Evolutionary conservation across 805 yeast genomes (phyloP).

Genomic region (Candida verbasci): DNA sequence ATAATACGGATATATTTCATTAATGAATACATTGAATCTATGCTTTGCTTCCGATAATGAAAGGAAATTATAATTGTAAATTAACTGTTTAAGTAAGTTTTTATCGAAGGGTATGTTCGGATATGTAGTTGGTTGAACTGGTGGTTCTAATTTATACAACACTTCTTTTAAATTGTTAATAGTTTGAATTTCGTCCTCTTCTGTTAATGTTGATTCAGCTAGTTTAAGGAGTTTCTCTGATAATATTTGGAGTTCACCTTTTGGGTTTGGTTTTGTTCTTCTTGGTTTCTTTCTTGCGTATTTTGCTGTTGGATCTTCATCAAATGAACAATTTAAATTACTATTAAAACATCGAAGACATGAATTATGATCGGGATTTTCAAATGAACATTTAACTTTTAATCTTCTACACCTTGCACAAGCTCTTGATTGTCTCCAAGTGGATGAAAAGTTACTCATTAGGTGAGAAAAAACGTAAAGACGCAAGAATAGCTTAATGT

Average conservation of each 20-base stretch:
- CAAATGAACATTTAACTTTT: slow-evolving; percentile 50
- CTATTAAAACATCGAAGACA: slow-evolving; percentile 45
- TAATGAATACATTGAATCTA: slow-evolving; percentile 31
- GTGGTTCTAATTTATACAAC: slow-evolving; percentile 9
- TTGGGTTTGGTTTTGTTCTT: neutral
- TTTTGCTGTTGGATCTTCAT: slow-evolving; percentile 48
- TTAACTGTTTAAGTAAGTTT: slow-evolving; percentile 27
- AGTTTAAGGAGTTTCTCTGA: slow-evolving; percentile 2
- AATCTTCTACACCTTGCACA: slow-evolving; percentile 54
- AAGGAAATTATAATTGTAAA: slow-evolving; percentile 28
- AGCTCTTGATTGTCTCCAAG: slow-evolving; percentile 46
- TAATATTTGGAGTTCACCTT: slow-evolving; percentile 2
- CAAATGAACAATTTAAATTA: slow-evolving; percentile 44
- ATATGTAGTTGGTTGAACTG: slow-evolving; percentile 10
- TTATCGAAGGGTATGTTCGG: slow-evolving; percentile 14
- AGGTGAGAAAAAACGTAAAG: too few species aligned
- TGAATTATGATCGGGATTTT: slow-evolving; percentile 38
- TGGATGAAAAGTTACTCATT: slow-evolving; percentile 34
- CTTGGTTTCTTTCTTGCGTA: slow-evolving; percentile 32
- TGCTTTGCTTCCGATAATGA: slow-evolving; percentile 27
- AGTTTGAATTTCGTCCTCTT: neutral
- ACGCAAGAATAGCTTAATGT: too few species aligned
- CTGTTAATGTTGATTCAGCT: neutral
- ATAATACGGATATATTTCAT: slow-evolving; percentile 41
- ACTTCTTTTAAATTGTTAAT: slow-evolving; percentile 7